phyloP scores from a whole-genome alignment of 305 asterid species.

The Fraxinus nigra region DNA sequence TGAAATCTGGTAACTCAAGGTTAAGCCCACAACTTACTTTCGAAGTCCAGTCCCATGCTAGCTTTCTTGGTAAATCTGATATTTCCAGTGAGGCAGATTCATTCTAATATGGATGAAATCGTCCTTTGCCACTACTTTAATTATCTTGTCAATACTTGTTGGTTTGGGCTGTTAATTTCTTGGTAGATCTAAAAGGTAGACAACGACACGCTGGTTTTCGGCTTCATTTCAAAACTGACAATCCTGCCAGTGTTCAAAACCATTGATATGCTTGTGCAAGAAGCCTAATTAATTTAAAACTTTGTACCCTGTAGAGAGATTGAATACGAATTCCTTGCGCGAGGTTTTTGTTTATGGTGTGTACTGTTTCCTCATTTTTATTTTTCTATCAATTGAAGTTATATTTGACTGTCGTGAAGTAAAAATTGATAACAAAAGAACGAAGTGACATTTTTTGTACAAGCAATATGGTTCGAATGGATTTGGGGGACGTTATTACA shows the following conservation, averaged over 20 bases:
- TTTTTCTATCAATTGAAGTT: not conserved
- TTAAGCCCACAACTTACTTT: constrained; percentile 21
- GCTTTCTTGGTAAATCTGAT: not conserved
- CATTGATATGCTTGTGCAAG: not conserved
- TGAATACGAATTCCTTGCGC: not conserved
- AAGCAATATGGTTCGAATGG: not conserved
- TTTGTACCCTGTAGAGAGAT: not conserved
- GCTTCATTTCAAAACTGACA: constrained; percentile 32
- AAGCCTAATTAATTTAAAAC: not conserved
- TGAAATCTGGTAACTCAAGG: not conserved
- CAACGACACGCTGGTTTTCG: constrained; percentile 43
- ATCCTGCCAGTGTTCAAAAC: constrained; percentile 8
- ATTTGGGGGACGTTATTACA: not conserved
- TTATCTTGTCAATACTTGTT: constrained; percentile 36
- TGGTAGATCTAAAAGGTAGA: constrained; percentile 54
- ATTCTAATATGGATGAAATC: not conserved
- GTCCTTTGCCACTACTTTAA: not conserved
- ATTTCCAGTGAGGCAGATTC: constrained; percentile 20
- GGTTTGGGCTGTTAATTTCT: constrained; percentile 52
- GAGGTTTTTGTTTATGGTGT: not conserved
- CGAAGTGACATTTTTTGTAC: not conserved
- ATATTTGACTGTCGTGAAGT: not conserved
- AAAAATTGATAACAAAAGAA: not conserved
- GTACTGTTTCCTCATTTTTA: not conserved
- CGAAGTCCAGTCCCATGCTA: constrained; percentile 2